A percentile compares a stretch with the other conserved stretches of the same genome.
Evolutionary conservation across 805 yeast species (phyloP).

Genomic region (Kregervanrija pseudodelftensis): DNA sequence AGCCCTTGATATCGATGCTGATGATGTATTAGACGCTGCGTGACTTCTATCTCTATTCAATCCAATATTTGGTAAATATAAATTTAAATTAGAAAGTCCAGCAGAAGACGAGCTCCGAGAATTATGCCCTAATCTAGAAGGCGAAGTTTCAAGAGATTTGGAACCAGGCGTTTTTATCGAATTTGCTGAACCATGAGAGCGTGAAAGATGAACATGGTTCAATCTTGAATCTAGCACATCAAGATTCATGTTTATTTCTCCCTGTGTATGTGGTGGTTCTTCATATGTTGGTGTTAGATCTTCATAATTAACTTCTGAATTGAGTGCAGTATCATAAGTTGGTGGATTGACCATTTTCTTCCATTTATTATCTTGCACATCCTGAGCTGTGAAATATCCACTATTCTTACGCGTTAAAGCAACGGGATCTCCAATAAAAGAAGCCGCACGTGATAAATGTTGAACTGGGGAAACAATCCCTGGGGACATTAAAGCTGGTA

Average conservation of each 20-base stretch:
- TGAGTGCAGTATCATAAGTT: slow-evolving; percentile 73
- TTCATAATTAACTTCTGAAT: slow-evolving; percentile 38
- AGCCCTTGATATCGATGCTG: too few relatives aligned
- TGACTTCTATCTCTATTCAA: too few relatives aligned
- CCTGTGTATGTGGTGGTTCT: slow-evolving; percentile 24
- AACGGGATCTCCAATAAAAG: slow-evolving; percentile 29
- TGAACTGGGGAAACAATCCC: slow-evolving; percentile 47
- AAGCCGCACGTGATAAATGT: slow-evolving; percentile 53
- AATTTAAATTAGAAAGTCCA: too few relatives aligned
- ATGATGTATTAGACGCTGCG: too few relatives aligned
- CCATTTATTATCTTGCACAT: slow-evolving; percentile 1
- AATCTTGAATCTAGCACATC: slow-evolving; percentile 27
- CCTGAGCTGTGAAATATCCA: neutral
- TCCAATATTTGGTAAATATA: too few relatives aligned
- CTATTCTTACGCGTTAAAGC: slow-evolving; percentile 2
- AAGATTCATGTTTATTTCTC: slow-evolving; percentile 16
- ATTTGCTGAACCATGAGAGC: neutral
- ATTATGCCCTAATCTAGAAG: neutral
- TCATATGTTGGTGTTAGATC: slow-evolving; percentile 69
- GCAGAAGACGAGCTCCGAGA: neutral
- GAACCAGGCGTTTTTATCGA: neutral
- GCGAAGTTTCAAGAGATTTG: neutral
- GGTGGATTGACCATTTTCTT: slow-evolving; percentile 57
- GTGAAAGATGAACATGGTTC: slow-evolving; percentile 13
- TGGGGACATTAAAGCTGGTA: slow-evolving; percentile 25